Evolutionary conservation across 2,329 filamentous ascomycete genomes (phyloP), one percentile per base, ranked within the genome.

Genomic region (Microdochium trichocladiopsis): DNA sequence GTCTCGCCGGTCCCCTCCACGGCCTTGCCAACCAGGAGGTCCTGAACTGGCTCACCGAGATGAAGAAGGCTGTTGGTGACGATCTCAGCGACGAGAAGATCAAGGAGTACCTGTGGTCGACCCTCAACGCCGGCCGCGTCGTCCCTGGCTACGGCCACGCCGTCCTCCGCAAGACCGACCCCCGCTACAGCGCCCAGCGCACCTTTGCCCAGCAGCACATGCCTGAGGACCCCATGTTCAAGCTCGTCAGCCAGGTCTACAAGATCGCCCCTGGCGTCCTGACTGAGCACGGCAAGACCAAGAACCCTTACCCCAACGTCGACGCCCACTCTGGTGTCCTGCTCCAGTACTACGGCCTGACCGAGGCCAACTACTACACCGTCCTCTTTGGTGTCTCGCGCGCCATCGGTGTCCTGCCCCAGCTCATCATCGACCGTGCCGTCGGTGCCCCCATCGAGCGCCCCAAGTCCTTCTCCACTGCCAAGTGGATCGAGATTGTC

Each of bases 271-370:
- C 94, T 60, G 88, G 87, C 68, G 94, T 99, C 66, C 82, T 99
- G 72, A 99, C 94, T 61, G 91, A 99, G 86, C 94, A 99, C 81
- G 94, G 94, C 79, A 99, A 99, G 90, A 97, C 93, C 82, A 97
- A 97, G 89, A 96, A 97, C 88, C 93, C 93, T 62, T 97, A 83
- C 84, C 94, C 94, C 75, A 97, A 97, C 80, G 92, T 97, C 68
- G 93, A 97, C 69, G 92, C 93, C 68, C 94, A 97, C 88, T 96
- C 92, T 28, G 94, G 94, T 82, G 94, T 99, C 62, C 90, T 99
- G 61, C 90, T 99, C 64, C 94, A 99, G 82, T 94, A 99, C 87
- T 99, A 99, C 79, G 94, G 94, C 68, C 82, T 99, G 72, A 97
- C 89, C 59, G 93, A 99, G 83, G 88, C 94, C 76, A 97, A 86